Evolutionary conservation across 441 rosid species (phyloP).

Genomic region (Jatropha podagrica): DNA sequence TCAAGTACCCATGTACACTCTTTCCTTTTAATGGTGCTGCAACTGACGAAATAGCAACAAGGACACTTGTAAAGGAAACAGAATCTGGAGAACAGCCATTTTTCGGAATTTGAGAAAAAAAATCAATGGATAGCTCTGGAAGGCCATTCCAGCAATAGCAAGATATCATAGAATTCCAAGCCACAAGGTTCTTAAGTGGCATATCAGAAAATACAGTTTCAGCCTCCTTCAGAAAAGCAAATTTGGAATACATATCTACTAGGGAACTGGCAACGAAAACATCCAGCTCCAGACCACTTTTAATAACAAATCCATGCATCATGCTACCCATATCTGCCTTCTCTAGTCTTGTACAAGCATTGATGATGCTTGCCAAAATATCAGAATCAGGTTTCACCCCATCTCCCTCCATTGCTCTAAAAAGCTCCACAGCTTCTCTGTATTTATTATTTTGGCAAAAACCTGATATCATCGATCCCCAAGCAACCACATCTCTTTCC

Average conservation of each 20-base stretch:
- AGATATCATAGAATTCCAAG: slow-evolving; percentile 77
- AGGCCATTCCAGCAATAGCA: slow-evolving; percentile 61
- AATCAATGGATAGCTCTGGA: slow-evolving; percentile 62
- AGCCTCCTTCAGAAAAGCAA: slow-evolving; percentile 55
- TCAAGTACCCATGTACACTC: slow-evolving; percentile 56
- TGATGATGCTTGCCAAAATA: slow-evolving; percentile 55
- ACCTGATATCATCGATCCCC: slow-evolving; percentile 79
- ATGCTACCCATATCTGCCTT: slow-evolving; percentile 40
- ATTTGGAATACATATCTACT: slow-evolving; percentile 76
- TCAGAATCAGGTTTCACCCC: slow-evolving; percentile 60
- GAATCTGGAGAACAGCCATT: slow-evolving; percentile 54
- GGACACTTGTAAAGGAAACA: slow-evolving; percentile 63
- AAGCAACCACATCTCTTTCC: slow-evolving; percentile 59
- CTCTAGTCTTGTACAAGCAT: slow-evolving; percentile 55
- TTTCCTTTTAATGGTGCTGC: slow-evolving; percentile 66
- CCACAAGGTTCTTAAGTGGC: slow-evolving; percentile 54
- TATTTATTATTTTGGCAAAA: slow-evolving; percentile 58
- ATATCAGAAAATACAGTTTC: slow-evolving; percentile 47
- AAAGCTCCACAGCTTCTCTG: slow-evolving; percentile 48
- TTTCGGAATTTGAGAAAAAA: slow-evolving; percentile 39
- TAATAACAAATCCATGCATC: slow-evolving; percentile 55
- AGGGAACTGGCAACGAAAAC: slow-evolving; percentile 68
- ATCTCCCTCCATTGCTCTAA: slow-evolving; percentile 44
- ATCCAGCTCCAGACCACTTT: slow-evolving; percentile 49
- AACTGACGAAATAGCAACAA: slow-evolving; percentile 62